Evolutionary conservation across 2,329 filamentous ascomycete genomes (phyloP), one percentile per base, ranked within the genome.

Genomic region (Trichoderma semiorbis): DNA sequence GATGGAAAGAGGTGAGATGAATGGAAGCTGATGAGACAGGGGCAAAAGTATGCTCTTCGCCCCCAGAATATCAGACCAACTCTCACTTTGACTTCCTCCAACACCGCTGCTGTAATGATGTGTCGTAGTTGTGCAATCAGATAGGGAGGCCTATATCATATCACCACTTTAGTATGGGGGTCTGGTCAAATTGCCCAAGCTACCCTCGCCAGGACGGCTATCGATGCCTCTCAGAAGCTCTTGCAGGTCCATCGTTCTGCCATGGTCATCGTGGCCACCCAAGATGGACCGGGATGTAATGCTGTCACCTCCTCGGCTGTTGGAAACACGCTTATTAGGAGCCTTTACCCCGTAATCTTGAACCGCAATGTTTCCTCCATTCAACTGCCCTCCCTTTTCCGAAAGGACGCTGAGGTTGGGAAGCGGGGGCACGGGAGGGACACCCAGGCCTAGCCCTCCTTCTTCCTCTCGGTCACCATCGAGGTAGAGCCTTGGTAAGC

Each of bases 391-490:
- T 63, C 77, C 77, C 74, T 77, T 79, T 67, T 76, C 76, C 21
- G 80, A 77, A 55, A 79, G 71, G 10, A 79, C 73, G 24, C 74
- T 79, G 21, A 82, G 74, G 68, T 79, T 80, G 16, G 87, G 88
- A 73, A 90, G 78, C 1, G 87, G 87, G 7, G 88, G 88, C 14
- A 90, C 87, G 0, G 88, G 88, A 4, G 88, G 88, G 8, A 89
- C 86, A 0, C 78, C 76, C 8, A 84, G 81, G 5, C 77, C 79
- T 6, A 78, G 75, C 12, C 43, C 58, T 36, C 47, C 68, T n/a
- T 32, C 28, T 14, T 62, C 53, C 21, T 47, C 57, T 16, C 57
- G 57, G 12, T 80, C 79, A 5, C 74, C 73, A 28, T 77, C 78
- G 6, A 79, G 77, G 14, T 81, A 73, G 3, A 79, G 70, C 62